Evolutionary conservation across 306 rosid species (phyloP).

Genomic region (Castanopsis chinensis): DNA sequence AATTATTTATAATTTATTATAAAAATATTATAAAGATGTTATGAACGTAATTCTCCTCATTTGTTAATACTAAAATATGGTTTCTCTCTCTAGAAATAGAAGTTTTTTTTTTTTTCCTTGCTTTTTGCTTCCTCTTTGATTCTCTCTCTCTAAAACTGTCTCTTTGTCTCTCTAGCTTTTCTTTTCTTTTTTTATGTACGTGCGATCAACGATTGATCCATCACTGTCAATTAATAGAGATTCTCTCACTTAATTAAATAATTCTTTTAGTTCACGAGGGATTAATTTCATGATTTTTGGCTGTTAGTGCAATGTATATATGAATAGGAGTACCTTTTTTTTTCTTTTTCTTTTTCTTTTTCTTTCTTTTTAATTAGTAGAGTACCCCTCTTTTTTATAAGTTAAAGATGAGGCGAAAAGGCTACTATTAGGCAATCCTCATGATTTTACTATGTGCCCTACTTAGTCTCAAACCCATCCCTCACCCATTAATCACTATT

Average conservation of each 20-base stretch:
- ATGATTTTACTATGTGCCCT: too few relatives aligned
- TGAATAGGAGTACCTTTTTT: neutral
- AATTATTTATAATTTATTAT: too few relatives aligned
- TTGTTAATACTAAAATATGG: neutral
- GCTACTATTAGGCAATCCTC: too few relatives aligned
- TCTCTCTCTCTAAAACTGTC: conserved; percentile 11
- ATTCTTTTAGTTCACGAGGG: conserved; percentile 4
- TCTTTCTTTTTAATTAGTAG: too few relatives aligned
- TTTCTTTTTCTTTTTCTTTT: neutral
- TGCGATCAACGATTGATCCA: conserved; percentile 48
- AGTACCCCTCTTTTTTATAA: too few relatives aligned
- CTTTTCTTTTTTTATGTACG: conserved; percentile 38
- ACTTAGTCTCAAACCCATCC: too few relatives aligned
- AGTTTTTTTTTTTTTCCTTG: neutral
- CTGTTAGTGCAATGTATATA: neutral
- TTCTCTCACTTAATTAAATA: conserved; percentile 38
- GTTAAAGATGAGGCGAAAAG: too few relatives aligned
- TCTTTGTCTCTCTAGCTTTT: conserved; percentile 44
- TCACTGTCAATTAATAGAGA: conserved; percentile 63
- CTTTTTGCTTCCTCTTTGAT: neutral
- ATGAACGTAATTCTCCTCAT: too few relatives aligned
- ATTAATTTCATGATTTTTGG: conserved; percentile 14
- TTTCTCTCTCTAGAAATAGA: conserved; percentile 8
- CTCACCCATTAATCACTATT: too few relatives aligned
- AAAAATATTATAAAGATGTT: too few relatives aligned